Conservation (phyloP, 192 early-diverging fungal genomes). For the Mortierella hygrophila region DNA sequence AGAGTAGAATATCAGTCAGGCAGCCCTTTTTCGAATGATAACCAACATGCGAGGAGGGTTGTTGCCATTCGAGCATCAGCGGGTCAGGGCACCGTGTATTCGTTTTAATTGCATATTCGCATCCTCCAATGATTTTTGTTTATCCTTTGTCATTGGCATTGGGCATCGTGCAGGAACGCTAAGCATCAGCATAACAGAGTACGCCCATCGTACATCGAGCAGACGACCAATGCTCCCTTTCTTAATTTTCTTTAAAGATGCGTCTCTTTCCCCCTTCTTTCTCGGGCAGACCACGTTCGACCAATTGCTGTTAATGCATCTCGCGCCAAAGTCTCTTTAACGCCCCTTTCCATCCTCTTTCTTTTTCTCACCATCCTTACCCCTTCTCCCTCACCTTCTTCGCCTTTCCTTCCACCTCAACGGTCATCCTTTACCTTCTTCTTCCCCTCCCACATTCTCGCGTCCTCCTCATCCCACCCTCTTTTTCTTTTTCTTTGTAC, state of each 20-base stretch:
- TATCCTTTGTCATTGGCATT: conserved; percentile 3
- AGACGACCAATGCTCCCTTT: not conserved
- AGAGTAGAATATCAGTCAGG: no score
- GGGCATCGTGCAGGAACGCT: not conserved
- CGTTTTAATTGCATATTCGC: not conserved
- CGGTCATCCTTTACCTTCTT: no score
- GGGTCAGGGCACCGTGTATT: not conserved
- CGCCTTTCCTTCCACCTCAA: not conserved
- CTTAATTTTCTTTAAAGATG: not conserved
- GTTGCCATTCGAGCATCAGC: no score
- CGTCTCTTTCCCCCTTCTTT: not conserved
- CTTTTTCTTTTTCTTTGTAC: not conserved
- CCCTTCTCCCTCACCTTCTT: not conserved
- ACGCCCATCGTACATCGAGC: no score
- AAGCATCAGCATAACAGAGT: no score
- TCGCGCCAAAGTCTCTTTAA: not conserved
- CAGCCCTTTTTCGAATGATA: no score
- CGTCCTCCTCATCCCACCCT: not conserved
- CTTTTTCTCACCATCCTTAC: not conserved
- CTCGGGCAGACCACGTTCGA: not conserved
- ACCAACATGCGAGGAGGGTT: no score
- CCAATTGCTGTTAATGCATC: not conserved
- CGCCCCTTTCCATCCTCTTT: not conserved
- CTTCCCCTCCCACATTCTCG: not conserved
- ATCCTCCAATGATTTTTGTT: not conserved